Percentiles rank a stretch among this genome's conserved stretches.
Conservation (phyloP, 2,329 filamentous ascomycete genomes). For the Sarocladium strictum region DNA sequence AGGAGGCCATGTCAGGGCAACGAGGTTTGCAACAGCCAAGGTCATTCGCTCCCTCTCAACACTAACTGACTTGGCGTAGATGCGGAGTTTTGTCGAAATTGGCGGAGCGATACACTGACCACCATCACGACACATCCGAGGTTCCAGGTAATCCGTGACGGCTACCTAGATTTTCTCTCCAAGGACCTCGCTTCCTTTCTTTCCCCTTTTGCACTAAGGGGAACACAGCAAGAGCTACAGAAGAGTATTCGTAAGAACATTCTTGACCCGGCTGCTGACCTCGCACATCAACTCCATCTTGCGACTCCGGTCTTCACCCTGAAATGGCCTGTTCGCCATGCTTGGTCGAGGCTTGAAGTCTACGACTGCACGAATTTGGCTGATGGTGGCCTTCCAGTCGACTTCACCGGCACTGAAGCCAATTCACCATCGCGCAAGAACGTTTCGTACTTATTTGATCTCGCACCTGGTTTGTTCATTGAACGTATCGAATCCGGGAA, state of each 20-base stretch:
- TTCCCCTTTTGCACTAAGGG: slow-evolving; percentile 22
- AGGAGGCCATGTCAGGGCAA: slow-evolving; percentile 21
- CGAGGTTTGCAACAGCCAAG: too few species aligned
- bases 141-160: slow-evolving; percentile 24
- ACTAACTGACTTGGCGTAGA: slow-evolving; percentile 17
- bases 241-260: slow-evolving; percentile 26
- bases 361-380: slow-evolving; percentile 32
- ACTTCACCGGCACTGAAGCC: slow-evolving; percentile 23
- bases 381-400: slow-evolving; percentile 22
- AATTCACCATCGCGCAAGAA: slow-evolving; percentile 22
- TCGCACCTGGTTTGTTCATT: slow-evolving; percentile 31
- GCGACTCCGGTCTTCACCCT: slow-evolving; percentile 27
- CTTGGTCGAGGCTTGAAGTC: slow-evolving; percentile 28
- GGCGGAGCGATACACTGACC: slow-evolving; percentile 30
- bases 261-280: slow-evolving; percentile 28
- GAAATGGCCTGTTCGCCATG: slow-evolving; percentile 31
- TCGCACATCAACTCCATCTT: slow-evolving; percentile 30
- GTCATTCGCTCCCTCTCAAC: neutral
- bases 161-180: slow-evolving; percentile 22
- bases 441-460: slow-evolving; percentile 29
- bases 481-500: slow-evolving; percentile 27
- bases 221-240: slow-evolving; percentile 22
- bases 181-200: slow-evolving; percentile 28
- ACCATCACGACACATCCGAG: slow-evolving; percentile 24
- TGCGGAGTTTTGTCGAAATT: slow-evolving; percentile 27